Base-by-base conservation (phyloP, 169 alveolate genomes). In the Babesia ovis region DNA sequence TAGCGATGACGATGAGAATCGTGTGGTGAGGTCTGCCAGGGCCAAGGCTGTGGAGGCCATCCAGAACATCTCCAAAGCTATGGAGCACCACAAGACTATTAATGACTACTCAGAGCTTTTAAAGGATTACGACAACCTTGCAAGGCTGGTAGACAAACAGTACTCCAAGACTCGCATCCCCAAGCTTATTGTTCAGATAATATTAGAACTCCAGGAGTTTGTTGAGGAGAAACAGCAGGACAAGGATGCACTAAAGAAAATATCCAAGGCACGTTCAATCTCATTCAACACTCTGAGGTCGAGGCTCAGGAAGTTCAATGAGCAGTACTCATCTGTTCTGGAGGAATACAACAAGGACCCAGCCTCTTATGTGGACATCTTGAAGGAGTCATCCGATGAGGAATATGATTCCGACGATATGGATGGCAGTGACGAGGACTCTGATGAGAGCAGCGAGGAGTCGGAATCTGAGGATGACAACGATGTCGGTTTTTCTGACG, bases 1-100 rank as follows among this genome's bases (percentile, higher is more conserved):
- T 12, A 85, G 91, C 35, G 90, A 87, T 27, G 95, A 91, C 39
- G 95, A 86, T 20, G 94, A 90, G 58, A 85, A 89, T 22, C 84
- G 95, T 66, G 92, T 91, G 5, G 93, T 91, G 32, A 75, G 81
- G 59, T 87, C 92, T n/a, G 92, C 90, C 39, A 90, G 85, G 75
- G 95, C 92, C 50, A 91, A 91, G 75, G 90, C 91, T 37, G 56
- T 81, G 48, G 94, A 91, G 56, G 85, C 85, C 34, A 79, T 90
- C 55, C 85, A 90, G 57, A 83, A 68, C 57, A 84, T 68, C 55
- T 74, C 73, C 8, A 81, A 85, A 55, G 83, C 88, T 20, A 53
- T 91, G 54, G 89, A 86, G 57, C 92, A 90, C 51, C 85, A 85
- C 85, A 90, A 83, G 67, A 74, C 80, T 37, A 84, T 80, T 45